These are phyloP conservation scores for Leishmania guyanensis DNA, from an alignment of 208 protist genomes.

Conservation along the genomic window DNA sequence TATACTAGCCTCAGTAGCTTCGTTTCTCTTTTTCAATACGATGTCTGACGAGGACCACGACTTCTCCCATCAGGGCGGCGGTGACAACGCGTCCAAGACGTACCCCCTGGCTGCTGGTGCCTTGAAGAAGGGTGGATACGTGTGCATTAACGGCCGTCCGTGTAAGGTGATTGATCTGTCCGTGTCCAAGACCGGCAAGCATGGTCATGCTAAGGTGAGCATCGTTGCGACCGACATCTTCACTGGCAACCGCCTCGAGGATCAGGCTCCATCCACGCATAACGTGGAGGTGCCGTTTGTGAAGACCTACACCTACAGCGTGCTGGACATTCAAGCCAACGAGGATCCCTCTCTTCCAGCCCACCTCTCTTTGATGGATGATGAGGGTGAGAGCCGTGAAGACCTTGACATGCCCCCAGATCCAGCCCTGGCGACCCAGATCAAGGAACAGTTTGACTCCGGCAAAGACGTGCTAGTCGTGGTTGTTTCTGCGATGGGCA, in stretches of 20 bases:
- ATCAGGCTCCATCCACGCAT: constrained; percentile 97
- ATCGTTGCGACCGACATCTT: constrained; percentile 98
- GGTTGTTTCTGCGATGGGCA: constrained; percentile 95
- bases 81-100: constrained; percentile 77
- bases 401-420: constrained; percentile 96
- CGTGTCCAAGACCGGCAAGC: constrained; percentile 99
- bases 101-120: constrained; percentile 87
- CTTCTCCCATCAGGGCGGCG: constrained; percentile 64
- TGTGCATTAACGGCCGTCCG: constrained; percentile 91
- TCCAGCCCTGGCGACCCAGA: constrained; percentile 84
- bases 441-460: constrained; percentile 92
- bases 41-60: constrained; percentile 78
- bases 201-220: constrained; percentile 99
- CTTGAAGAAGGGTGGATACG: constrained; percentile 90
- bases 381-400: constrained; percentile 93
- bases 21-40: neutral
- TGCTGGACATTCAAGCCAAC: constrained; percentile 94
- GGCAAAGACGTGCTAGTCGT: constrained; percentile 95
- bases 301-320: constrained; percentile 93
- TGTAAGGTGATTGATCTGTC: constrained; percentile 98
- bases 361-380: constrained; percentile 92
- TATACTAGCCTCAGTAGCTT: neutral
- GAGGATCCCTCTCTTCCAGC: constrained; percentile 67
- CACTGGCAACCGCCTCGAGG: constrained; percentile 98
- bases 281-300: constrained; percentile 97